Evolutionary conservation across 1,139 yeast species (phyloP).

Genomic region (Pichia norvegensis): DNA sequence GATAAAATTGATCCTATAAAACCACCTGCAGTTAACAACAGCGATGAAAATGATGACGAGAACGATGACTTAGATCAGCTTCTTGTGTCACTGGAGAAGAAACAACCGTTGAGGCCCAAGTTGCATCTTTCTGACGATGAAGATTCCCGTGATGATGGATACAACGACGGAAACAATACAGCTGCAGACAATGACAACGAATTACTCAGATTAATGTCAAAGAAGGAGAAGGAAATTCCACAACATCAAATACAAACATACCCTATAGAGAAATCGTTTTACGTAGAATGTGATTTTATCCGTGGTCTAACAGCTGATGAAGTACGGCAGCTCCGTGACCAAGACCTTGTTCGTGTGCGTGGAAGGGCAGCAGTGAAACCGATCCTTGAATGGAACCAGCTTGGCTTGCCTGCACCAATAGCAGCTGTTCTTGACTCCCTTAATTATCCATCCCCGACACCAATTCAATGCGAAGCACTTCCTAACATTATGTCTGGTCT

Average conservation of each 20-base stretch:
- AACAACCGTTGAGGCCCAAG: not conserved
- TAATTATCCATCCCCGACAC: constrained; percentile 60
- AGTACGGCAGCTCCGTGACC: no score
- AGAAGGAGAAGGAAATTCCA: constrained; percentile 37
- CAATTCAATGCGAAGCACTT: constrained; percentile 86
- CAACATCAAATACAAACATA: constrained; percentile 34
- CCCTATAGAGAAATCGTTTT: constrained; percentile 57
- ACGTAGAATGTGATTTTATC: constrained; percentile 55
- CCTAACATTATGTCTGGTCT: constrained; percentile 88
- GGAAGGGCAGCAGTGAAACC: constrained; percentile 62
- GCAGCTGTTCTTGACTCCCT: constrained; percentile 40
- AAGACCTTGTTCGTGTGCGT: constrained; percentile 31
- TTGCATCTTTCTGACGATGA: not conserved
- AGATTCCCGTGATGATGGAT: no score
- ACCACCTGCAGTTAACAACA: not conserved
- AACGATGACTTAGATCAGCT: not conserved
- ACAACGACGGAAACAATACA: no score
- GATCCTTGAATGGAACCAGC: constrained; percentile 67
- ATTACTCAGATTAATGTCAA: constrained; percentile 16
- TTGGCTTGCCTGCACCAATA: constrained; percentile 62
- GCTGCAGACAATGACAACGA: constrained; percentile 10
- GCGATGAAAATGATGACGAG: constrained; percentile 1
- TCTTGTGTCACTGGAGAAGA: not conserved
- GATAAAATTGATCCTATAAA: not conserved
- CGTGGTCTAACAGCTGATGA: no score